A percentile compares a stretch with the other conserved stretches of the same genome.
Conservation (phyloP, 2,329 filamentous ascomycete genomes). For the Leptographium wingfieldii region DNA sequence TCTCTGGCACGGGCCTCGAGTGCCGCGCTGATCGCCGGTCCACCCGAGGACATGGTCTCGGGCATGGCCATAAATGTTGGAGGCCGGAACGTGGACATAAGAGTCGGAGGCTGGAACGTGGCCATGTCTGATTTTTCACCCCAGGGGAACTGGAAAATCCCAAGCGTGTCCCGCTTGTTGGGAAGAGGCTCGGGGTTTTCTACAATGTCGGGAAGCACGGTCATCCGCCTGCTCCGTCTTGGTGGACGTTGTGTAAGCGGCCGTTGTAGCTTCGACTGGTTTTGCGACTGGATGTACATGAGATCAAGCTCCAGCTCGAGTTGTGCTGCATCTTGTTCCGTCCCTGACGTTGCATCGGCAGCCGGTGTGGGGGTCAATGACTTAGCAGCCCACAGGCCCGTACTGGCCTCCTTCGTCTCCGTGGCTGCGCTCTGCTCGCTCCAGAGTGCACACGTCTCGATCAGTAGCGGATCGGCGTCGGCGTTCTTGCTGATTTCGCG, state of each 20-base stretch:
- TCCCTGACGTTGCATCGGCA: not conserved
- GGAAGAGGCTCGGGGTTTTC: constrained; percentile 48
- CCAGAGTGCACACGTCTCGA: not conserved
- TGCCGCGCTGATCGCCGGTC: constrained; percentile 17
- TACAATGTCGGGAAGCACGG: constrained; percentile 48
- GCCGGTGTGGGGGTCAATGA: not conserved
- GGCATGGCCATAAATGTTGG: constrained; percentile 33
- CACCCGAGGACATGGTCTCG: constrained; percentile 36
- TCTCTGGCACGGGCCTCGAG: constrained; percentile 23
- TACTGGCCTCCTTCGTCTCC: not conserved
- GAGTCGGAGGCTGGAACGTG: constrained; percentile 26
- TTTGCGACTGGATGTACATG: not conserved
- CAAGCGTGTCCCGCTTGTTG: constrained; percentile 45
- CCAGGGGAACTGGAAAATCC: constrained; percentile 55
- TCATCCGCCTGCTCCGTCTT: constrained; percentile 42
- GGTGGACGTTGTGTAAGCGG: constrained; percentile 40
- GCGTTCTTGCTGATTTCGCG: not conserved
- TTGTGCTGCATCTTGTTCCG: not conserved
- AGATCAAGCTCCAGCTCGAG: constrained; percentile 3
- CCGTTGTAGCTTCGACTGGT: constrained; percentile 20
- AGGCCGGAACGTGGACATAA: constrained; percentile 31
- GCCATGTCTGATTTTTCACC: constrained; percentile 49
- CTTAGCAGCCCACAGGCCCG: not conserved
- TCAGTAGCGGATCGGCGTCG: no score
- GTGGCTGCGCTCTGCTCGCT: not conserved